Conservation (phyloP, 2,329 filamentous ascomycete genomes). For the Diaporthe nobilis region DNA sequence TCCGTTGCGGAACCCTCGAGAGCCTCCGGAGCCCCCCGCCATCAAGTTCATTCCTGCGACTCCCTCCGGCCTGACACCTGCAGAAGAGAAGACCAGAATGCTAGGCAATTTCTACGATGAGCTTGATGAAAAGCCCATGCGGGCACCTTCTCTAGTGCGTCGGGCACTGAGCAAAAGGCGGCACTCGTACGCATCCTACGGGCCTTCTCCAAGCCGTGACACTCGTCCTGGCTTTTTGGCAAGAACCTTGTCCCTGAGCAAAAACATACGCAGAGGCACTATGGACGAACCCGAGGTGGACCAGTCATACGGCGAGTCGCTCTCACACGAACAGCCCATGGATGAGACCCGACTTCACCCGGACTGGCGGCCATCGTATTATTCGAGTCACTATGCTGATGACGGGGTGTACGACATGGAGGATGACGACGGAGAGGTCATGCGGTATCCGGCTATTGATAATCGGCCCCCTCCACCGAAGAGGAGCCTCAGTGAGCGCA, state of each 20-base stretch:
- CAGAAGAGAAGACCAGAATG: conserved; percentile 64
- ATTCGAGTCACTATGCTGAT: conserved; percentile 51
- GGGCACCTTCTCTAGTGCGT: conserved; percentile 66
- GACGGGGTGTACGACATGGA: conserved; percentile 46
- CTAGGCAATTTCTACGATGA: conserved; percentile 69
- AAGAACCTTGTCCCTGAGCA: conserved; percentile 68
- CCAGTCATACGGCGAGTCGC: conserved; percentile 49
- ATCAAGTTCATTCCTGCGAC: conserved; percentile 76
- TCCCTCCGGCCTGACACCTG: conserved; percentile 71
- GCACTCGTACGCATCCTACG: conserved; percentile 58
- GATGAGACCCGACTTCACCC: conserved; percentile 72
- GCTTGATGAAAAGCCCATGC: conserved; percentile 59
- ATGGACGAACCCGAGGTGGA: conserved; percentile 47
- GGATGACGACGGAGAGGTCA: conserved; percentile 50
- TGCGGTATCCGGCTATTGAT: conserved; percentile 54
- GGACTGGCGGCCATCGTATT: conserved; percentile 71
- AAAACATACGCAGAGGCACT: conserved; percentile 52
- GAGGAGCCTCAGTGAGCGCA: conserved; percentile 64
- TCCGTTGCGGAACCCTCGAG: conserved; percentile 72
- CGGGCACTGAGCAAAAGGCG: conserved; percentile 67
- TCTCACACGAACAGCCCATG: conserved; percentile 60
- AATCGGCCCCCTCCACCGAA: conserved; percentile 60
- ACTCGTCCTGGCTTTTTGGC: conserved; percentile 58
- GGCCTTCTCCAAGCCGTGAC: conserved; percentile 54
- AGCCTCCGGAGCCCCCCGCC: conserved; percentile 67